Conservation (phyloP, 192 early-diverging fungal genomes). For the Geosiphon pyriformis region DNA sequence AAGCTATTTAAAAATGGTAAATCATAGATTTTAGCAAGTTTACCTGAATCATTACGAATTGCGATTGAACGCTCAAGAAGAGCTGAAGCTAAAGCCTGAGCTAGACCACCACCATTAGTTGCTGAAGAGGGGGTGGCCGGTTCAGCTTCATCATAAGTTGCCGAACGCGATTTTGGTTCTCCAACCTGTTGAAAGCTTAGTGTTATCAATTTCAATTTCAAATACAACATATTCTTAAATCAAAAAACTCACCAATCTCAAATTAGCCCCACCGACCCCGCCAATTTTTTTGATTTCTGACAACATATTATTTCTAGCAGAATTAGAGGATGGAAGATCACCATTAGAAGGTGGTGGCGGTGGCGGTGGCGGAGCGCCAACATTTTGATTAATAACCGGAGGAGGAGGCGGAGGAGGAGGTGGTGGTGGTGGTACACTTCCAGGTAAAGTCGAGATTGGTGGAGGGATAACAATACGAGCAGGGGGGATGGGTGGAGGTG, state of each 20-base stretch:
- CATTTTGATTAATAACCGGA: conserved; percentile 13
- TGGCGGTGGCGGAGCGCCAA: conserved; percentile 1
- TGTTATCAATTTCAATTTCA: too few relatives aligned
- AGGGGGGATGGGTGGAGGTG: conserved; percentile 25
- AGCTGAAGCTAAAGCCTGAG: neutral
- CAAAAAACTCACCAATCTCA: conserved; percentile 2
- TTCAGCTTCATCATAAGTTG: conserved; percentile 2
- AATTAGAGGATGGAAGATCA: conserved; percentile 4
- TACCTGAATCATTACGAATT: neutral
- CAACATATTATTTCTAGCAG: conserved; percentile 36
- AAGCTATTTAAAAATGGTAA: neutral
- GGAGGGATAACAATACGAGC: conserved; percentile 26
- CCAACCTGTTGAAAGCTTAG: neutral
- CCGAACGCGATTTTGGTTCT: neutral
- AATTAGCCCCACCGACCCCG: conserved; percentile 30
- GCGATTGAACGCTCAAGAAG: conserved; percentile 4
- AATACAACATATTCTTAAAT: too few relatives aligned
- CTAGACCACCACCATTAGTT: neutral
- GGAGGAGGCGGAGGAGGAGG: conserved; percentile 38
- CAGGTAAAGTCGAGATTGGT: conserved; percentile 33
- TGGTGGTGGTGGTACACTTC: conserved; percentile 27
- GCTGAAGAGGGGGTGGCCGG: neutral
- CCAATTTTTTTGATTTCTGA: conserved; percentile 45
- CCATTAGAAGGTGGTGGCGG: conserved; percentile 18
- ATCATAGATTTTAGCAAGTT: neutral